phyloP scores from a whole-genome alignment of 164 flowering plant genomes.

The Litsea cubeba region DNA sequence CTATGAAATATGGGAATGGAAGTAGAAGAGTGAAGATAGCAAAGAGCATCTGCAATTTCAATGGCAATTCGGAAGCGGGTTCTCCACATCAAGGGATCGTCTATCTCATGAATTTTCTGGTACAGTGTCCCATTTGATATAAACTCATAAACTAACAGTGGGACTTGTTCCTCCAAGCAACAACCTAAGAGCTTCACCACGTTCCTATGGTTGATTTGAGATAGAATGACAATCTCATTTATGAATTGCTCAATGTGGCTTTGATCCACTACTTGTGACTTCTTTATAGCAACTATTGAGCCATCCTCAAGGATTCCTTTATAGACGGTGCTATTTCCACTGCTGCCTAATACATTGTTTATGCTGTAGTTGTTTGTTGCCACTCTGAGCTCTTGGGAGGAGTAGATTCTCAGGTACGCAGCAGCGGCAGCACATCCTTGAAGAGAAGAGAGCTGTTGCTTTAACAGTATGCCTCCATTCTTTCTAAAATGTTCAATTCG shows the following conservation, averaged over 20 bases:
- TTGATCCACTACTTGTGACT: constrained; percentile 32
- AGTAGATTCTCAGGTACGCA: constrained; percentile 27
- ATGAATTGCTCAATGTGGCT: constrained; percentile 39
- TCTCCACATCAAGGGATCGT: constrained; percentile 22
- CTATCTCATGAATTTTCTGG: constrained; percentile 26
- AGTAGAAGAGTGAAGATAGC: constrained; percentile 42
- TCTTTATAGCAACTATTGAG: constrained; percentile 38
- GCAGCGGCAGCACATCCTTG: constrained; percentile 8
- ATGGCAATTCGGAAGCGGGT: constrained; percentile 32
- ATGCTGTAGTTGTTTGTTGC: constrained; percentile 39
- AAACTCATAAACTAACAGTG: constrained; percentile 42
- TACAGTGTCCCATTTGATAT: constrained; percentile 39
- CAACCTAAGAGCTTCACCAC: constrained; percentile 42
- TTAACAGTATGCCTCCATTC: constrained; percentile 23
- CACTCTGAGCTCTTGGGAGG: constrained; percentile 29
- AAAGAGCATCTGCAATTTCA: constrained; percentile 39
- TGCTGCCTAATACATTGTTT: constrained; percentile 39
- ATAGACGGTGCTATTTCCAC: constrained; percentile 41
- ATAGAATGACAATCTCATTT: constrained; percentile 39
- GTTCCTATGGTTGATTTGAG: constrained; percentile 45
- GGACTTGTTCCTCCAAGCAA: constrained; percentile 42
- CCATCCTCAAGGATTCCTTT: constrained; percentile 31
- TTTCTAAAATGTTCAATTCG: constrained; percentile 30
- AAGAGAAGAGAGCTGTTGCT: constrained; percentile 22
- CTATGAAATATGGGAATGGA: constrained; percentile 39